A percentile compares a stretch with the other conserved stretches of the same genome.
Evolutionary conservation across 768 basidiomycete genomes (phyloP).

Genomic region (Calocybe cyanea): DNA sequence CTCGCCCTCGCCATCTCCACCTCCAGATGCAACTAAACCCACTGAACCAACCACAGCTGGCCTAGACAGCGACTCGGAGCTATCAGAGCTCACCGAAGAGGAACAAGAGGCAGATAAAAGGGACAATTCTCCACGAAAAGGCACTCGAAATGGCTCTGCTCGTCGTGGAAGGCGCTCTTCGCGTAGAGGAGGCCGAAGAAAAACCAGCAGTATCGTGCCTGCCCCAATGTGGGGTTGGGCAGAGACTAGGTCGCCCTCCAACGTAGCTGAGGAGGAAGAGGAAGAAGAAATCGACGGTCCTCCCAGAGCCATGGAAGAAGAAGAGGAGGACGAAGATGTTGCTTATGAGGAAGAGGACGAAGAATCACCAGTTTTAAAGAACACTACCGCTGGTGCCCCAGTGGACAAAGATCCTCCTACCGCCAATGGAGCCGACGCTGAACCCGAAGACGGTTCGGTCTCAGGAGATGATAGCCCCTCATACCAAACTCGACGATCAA

Average conservation of each 20-base stretch:
- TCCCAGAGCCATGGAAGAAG: conserved; percentile 59
- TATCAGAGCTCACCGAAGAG: conserved; percentile 82
- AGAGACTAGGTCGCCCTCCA: conserved; percentile 39
- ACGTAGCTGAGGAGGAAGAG: conserved; percentile 46
- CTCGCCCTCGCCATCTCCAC: conserved; percentile 50
- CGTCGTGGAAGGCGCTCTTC: conserved; percentile 16
- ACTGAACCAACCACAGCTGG: conserved; percentile 28
- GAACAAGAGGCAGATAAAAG: conserved; percentile 53
- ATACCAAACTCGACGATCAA: conserved; percentile 11
- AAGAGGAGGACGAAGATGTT: conserved; percentile 47
- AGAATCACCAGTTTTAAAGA: conserved; percentile 16
- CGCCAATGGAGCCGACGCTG: conserved; percentile 12
- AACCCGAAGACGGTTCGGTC: conserved; percentile 12
- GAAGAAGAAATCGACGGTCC: conserved; percentile 45
- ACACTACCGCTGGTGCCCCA: conserved; percentile 1
- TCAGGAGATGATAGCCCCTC: conserved; percentile 14
- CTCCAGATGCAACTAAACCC: conserved; percentile 20
- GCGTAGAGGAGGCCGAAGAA: conserved; percentile 22
- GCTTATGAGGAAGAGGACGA: conserved; percentile 31
- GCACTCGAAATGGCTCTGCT: conserved; percentile 12
- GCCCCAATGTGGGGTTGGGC: conserved; percentile 89
- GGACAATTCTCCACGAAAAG: conserved; percentile 19
- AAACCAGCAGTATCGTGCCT: conserved; percentile 59
- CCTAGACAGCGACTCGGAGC: conserved; percentile 68
- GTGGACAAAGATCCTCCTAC: conserved; percentile 17